Evolutionary conservation across 495 filamentous ascomycete species (phyloP), one percentile per base, ranked within the genome.

Genomic region (Penicillium waksmanii): DNA sequence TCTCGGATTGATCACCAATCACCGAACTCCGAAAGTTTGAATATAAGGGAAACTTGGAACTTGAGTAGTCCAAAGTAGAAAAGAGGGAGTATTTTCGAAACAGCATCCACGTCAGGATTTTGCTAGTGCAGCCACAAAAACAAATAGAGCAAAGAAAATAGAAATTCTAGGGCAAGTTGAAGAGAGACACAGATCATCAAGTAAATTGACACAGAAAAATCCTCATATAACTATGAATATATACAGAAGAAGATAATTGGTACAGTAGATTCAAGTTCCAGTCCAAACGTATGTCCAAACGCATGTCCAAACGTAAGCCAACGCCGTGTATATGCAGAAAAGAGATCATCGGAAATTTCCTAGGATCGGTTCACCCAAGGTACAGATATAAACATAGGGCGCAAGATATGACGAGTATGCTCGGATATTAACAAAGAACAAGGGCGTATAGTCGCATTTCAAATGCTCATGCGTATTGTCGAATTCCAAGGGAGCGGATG

Each of bases 281-380:
- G n/a, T n/a, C n/a, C n/a, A n/a, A 23, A 59, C 10, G 34, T 51
- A 59, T 59, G 52, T 51, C 23, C 40, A 60, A 19, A 53, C 23
- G 58, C 25, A 18, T 31, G 27, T 31, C 27, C 27, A 31, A 31
- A 31, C 27, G 27, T 55, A 43, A 60, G 42, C 53, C 51, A 67
- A 73, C 70, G 65, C 70, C 65, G 48, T 51, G 55, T 58, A 61
- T 62, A 67, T 69, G 61, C 64, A 69, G 52, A 51, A 59, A 55
- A 48, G 27, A 42, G 19, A 19, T 17, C n/a, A 12, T n/a, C 17
- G 17, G 58, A 19, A 49, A 49, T 36, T n/a, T 7, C 18, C 46
- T 49, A 15, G 31, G 35, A 21, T 49, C 36, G 25, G 17, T n/a
- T 44, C 42, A 18, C 17, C 47, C 52, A 21, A 40, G 53, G 35